Base-by-base conservation (phyloP, 192 early-diverging fungal species). In the Coemansia sp. region DNA sequence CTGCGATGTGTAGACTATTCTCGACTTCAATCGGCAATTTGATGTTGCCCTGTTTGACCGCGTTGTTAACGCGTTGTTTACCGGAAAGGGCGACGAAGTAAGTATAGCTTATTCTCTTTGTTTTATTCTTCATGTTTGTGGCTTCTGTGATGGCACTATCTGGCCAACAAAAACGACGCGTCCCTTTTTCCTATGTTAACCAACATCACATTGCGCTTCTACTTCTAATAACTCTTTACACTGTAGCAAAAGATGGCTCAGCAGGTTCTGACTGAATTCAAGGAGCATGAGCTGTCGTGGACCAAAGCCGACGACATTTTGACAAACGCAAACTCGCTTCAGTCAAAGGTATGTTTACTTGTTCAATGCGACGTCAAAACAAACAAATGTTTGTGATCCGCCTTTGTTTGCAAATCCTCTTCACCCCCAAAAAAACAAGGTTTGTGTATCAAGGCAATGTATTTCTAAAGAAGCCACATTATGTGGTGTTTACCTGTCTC, bases 261-360 rank as follows among this genome's bases (percentile, higher is more conserved):
- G 68, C 87, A 90, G 72, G 74, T 96, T 22, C 82, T 99, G 67
- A 93, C 91, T 50, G 90, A 95, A 77, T 98, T 99, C 72, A 91
- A 95, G 84, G 93, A 95, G 49, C 89, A 98, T 68, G 94, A 94
- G 43, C 93, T 98, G 42, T 87, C 98, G 25, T 99, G 98, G 98
- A 92, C 92, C 68, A 85, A 90, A 63, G 97, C 94, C 14, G 98
- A 99, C 71, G 86, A 84, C 11, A 97, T 99, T 71, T 84, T 99
- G 61, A 93, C 94, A 65, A 85, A 88, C 43, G 92, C 95, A 14
- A 84, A 84, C 71, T 84, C 87, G 19, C 64, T 89, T 49, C 87
- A 93, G 71, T 90, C 95, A 56, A 98, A 97, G 89, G 96, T 95
- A 88, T 19, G 63, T 53, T 44, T 53, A 53, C 5, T 53, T 20